A percentile compares a stretch with the other conserved stretches of the same genome.
Conservation (phyloP, 495 filamentous ascomycete species). For the Tuber magnatum region DNA sequence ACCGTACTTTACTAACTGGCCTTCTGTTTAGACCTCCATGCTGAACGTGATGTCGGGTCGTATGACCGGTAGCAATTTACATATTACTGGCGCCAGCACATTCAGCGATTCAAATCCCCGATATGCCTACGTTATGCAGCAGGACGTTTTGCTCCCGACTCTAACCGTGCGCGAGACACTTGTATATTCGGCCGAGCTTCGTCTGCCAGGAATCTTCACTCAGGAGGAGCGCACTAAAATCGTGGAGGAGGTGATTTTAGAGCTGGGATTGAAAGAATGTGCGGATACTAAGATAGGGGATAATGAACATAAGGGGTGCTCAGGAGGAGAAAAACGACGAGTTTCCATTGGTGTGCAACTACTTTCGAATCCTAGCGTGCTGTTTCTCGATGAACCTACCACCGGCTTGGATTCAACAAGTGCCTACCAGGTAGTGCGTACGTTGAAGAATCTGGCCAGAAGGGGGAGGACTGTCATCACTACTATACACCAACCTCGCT, state of each 20-base stretch:
- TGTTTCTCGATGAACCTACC: conserved; percentile 71
- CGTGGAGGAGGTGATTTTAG: conserved; percentile 65
- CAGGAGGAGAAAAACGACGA: conserved; percentile 67
- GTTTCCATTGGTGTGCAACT: conserved; percentile 69
- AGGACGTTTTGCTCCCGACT: conserved; percentile 62
- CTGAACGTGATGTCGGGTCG: conserved; percentile 63
- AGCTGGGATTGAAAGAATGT: conserved; percentile 66
- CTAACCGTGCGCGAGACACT: conserved; percentile 68
- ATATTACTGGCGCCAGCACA: conserved; percentile 49
- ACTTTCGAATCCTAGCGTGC: conserved; percentile 63
- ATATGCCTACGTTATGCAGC: conserved; percentile 69
- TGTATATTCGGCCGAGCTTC: conserved; percentile 61
- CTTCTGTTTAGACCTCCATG: conserved; percentile 50
- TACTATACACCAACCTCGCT: conserved; percentile 66
- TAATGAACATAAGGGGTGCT: conserved; percentile 62
- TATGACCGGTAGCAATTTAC: conserved; percentile 51
- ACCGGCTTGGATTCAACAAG: conserved; percentile 68
- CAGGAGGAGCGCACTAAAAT: conserved; percentile 52
- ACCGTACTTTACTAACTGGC: neutral
- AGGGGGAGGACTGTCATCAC: conserved; percentile 64
- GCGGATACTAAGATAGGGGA: conserved; percentile 64
- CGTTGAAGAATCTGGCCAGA: conserved; percentile 56
- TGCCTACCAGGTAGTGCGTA: conserved; percentile 64
- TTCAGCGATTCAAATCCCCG: conserved; percentile 54
- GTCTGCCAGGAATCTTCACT: conserved; percentile 56